Base-by-base conservation (phyloP, 257 asterid genomes). In the Misopates orontium region DNA sequence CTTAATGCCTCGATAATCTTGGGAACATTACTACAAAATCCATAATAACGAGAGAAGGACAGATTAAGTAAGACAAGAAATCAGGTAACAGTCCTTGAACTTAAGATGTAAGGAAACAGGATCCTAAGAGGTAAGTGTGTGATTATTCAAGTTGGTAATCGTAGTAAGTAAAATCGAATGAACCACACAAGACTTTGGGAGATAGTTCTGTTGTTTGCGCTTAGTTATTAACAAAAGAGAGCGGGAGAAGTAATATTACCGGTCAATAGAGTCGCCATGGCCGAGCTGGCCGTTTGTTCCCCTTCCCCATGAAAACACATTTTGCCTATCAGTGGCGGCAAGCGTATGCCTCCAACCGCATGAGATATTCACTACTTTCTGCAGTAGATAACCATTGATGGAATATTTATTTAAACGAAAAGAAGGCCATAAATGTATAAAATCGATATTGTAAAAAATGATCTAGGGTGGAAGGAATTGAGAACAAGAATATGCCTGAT, bases 311-410 rank as follows among this genome's bases (percentile, higher is more conserved):
- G 99, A 88, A 68, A 84, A 93, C 24, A 90, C 94, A 52, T 88
- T 88, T 63, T 88, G 95, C 48, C 78, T 77, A 22, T 93, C 96
- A 5, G 95, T 88, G 50, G 83, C 84, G 69, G 96, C 96, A 70
- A 93, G 87, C 1, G 99, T 90, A 69, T 93, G 99, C 80, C 97
- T 88, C 99, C 99, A 93, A 67, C 99, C 99, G 54, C 97, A 93
- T 32, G 97, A 79, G 62, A 93, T 75, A 69, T 75, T 80, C 60
- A 82, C 90, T 49, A 93, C 90, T 84, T 87, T 86, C 99, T 93
- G 87, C 60, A 62, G 71, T 48, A 25, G 21, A 32, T 62, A 68
- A 56, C 60, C 42, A 36, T 10, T 3, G 10, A 36, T 36, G 10
- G 8, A 9, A 36, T 10, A 36, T 28, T 10, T 24, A 17, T 25